phyloP scores from a whole-genome alignment of 2,329 filamentous ascomycete species.

The Myriosclerotinia duriaeana region DNA sequence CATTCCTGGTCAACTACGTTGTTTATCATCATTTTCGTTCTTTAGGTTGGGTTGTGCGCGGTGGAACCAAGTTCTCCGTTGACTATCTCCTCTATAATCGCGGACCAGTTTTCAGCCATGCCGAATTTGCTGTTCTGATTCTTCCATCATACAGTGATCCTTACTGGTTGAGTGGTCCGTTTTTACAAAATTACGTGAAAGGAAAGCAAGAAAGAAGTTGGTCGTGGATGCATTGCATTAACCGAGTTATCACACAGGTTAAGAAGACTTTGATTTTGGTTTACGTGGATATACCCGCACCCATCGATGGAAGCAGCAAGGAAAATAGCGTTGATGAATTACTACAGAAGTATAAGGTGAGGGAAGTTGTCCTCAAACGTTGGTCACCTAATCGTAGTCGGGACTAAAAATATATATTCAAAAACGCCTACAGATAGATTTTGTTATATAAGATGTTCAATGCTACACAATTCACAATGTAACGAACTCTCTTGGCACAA shows the following conservation, averaged over 20 bases:
- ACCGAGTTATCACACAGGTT: constrained; percentile 85
- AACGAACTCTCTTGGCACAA: no score
- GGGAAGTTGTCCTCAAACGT: constrained; percentile 77
- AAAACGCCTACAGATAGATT: not conserved
- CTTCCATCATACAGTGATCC: constrained; percentile 76
- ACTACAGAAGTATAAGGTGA: constrained; percentile 69
- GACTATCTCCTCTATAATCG: constrained; percentile 94
- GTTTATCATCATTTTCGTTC: constrained; percentile 97
- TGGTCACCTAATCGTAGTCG: constrained; percentile 73
- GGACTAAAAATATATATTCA: not conserved
- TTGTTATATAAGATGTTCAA: not conserved
- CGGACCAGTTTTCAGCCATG: constrained; percentile 91
- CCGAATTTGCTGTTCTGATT: constrained; percentile 85
- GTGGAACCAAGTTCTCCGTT: constrained; percentile 90
- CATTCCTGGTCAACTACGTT: constrained; percentile 81
- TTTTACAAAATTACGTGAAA: constrained; percentile 52
- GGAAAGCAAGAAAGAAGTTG: constrained; percentile 57
- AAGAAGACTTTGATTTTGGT: constrained; percentile 85
- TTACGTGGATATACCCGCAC: constrained; percentile 87
- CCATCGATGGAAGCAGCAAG: constrained; percentile 50
- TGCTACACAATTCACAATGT: not conserved
- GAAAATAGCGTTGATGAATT: constrained; percentile 59
- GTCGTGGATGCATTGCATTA: constrained; percentile 86
- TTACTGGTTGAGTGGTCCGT: constrained; percentile 61
- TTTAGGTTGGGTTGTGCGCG: constrained; percentile 88